phyloP scores from a whole-genome alignment of 257 asterid genomes.

The Jacaranda mimosifolia region DNA sequence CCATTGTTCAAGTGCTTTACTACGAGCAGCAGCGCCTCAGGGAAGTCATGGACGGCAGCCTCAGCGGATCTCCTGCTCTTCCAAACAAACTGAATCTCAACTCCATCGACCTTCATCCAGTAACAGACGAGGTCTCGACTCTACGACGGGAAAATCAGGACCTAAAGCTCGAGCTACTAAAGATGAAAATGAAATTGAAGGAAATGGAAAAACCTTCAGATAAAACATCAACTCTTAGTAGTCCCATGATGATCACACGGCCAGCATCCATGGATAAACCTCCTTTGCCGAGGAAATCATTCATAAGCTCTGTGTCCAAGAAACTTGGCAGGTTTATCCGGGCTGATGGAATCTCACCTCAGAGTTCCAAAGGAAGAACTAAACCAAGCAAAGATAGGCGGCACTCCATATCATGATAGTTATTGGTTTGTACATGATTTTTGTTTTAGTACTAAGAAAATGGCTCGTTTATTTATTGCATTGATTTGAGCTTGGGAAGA shows the following conservation, averaged over 20 bases:
- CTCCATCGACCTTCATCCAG: constrained; percentile 38
- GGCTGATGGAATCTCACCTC: constrained; percentile 53
- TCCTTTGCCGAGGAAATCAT: constrained; percentile 74
- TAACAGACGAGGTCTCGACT: constrained; percentile 51
- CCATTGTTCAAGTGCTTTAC: constrained; percentile 86
- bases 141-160: constrained; percentile 72
- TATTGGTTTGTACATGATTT: neutral
- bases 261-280: constrained; percentile 56
- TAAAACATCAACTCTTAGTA: constrained; percentile 38
- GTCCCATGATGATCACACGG: constrained; percentile 43
- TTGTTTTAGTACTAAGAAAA: neutral
- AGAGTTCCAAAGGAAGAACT: constrained; percentile 51
- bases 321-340: constrained; percentile 63
- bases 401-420: constrained; percentile 72
- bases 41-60: constrained; percentile 62
- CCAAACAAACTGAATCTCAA: constrained; percentile 40
- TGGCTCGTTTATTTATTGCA: neutral
- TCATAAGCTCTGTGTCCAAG: constrained; percentile 69
- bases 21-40: constrained; percentile 87
- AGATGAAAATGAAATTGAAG: constrained; percentile 59
- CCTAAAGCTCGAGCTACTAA: constrained; percentile 68
- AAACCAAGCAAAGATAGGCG: constrained; percentile 71
- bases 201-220: constrained; percentile 59
- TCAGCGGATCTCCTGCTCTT: constrained; percentile 46
- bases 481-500: constrained; percentile 26